Percentiles rank a stretch among this genome's conserved stretches.
phyloP scores from a whole-genome alignment of 371 early-diverging fungal species.

The Mucor racemosus region DNA sequence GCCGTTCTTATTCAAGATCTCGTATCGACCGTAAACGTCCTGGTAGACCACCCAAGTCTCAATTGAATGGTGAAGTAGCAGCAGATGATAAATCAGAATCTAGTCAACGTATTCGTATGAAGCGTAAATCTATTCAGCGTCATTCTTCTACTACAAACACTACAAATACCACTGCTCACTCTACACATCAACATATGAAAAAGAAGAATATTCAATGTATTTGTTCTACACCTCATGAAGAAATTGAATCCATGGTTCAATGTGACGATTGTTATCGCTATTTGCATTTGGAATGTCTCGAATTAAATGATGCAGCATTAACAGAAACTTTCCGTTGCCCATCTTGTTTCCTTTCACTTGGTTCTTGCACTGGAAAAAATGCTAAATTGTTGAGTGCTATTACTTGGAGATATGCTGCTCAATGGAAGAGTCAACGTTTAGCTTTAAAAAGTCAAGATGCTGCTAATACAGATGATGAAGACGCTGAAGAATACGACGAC shows the following conservation, averaged over 20 bases:
- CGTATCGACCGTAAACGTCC: conserved; percentile 25
- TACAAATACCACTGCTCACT: not conserved
- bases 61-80: not conserved
- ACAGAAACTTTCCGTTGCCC: conserved; percentile 60
- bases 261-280: conserved; percentile 61
- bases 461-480: conserved; percentile 31
- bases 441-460: conserved; percentile 22
- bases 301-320: conserved; percentile 45
- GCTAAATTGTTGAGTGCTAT: conserved; percentile 26
- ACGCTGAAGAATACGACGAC: conserved; percentile 22
- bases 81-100: conserved; percentile 1
- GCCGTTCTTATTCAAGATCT: conserved; percentile 9
- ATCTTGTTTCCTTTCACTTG: conserved; percentile 34
- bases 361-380: conserved; percentile 11
- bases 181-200: conserved; percentile 8
- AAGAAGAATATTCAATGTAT: conserved; percentile 45
- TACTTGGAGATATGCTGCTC: conserved; percentile 48
- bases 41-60: conserved; percentile 30
- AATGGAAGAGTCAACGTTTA: conserved; percentile 34
- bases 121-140: conserved; percentile 11
- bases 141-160: not conserved
- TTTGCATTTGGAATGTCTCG: conserved; percentile 63
- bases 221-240: conserved; percentile 55
- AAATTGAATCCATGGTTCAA: conserved; percentile 60
- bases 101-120: conserved; percentile 5